A percentile compares a stretch with the other conserved stretches of the same genome.
These are phyloP conservation scores for Biscogniauxia marginata DNA, from an alignment of 2,329 filamentous ascomycete genomes.

Conservation along the genomic window DNA sequence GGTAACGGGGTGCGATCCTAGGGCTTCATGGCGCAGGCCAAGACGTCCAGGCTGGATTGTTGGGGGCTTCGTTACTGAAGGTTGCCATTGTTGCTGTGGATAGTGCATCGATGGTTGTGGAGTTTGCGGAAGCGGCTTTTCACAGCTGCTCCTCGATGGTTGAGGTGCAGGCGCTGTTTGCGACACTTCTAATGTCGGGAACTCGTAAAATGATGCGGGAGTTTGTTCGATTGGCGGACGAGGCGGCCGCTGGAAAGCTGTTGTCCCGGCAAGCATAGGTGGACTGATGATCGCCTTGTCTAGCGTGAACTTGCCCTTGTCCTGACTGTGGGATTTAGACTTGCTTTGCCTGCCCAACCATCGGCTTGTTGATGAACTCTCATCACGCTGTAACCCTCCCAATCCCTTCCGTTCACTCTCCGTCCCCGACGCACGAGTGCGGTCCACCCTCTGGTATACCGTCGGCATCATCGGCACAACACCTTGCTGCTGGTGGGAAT, in stretches of 20 bases:
- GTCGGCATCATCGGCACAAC: background rate
- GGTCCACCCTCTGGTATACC: slow-evolving; percentile 5
- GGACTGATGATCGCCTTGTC: slow-evolving; percentile 12
- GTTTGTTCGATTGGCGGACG: slow-evolving; percentile 1
- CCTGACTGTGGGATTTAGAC: background rate
- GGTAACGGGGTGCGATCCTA: slow-evolving; percentile 22
- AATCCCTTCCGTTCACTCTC: slow-evolving; percentile 2
- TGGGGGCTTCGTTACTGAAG: background rate
- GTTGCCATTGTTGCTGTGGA: background rate
- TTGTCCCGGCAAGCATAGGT: background rate
- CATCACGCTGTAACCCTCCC: background rate
- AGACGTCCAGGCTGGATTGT: slow-evolving; percentile 10
- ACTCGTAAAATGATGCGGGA: background rate
- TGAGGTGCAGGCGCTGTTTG: too few relatives aligned
- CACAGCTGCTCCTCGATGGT: too few relatives aligned
- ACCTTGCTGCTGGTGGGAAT: slow-evolving; percentile 1
- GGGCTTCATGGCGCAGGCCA: slow-evolving; percentile 17
- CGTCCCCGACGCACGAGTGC: background rate
- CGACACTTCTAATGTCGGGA: slow-evolving; percentile 2
- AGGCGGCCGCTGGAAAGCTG: slow-evolving; percentile 1
- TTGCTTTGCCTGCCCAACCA: slow-evolving; percentile 7
- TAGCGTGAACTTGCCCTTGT: background rate
- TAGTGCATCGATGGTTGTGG: background rate
- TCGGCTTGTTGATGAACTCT: background rate
- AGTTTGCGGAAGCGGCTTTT: background rate